These are phyloP conservation scores for Oryza officinalis DNA, from an alignment of 176 grass and related monocot species.

Conservation along the genomic window DNA sequence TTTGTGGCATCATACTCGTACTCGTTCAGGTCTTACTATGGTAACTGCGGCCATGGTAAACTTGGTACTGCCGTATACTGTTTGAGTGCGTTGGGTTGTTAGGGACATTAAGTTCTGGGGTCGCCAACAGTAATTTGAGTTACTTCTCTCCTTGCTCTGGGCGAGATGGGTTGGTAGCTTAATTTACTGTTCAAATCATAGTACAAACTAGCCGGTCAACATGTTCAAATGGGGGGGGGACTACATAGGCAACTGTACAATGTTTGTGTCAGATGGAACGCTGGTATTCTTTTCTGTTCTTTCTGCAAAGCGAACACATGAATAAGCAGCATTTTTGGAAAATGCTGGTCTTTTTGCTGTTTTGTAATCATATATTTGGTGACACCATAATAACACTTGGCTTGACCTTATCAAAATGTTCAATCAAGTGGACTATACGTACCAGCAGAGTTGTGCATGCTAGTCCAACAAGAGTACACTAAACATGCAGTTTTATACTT, in stretches of 20 bases:
- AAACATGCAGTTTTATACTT: background rate
- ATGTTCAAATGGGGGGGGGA: conserved; percentile 7
- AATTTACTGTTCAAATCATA: conserved; percentile 34
- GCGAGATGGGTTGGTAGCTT: conserved; percentile 33
- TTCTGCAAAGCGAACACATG: background rate
- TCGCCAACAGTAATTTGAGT: conserved; percentile 37
- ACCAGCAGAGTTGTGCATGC: background rate
- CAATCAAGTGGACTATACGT: background rate
- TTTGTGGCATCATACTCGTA: conserved; percentile 25
- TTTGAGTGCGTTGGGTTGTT: conserved; percentile 31
- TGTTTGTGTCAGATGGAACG: background rate
- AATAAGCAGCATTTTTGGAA: background rate
- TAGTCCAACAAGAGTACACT: background rate
- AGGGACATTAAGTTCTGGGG: conserved; percentile 36
- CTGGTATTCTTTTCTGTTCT: background rate
- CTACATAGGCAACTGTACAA: background rate
- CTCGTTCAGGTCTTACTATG: conserved; percentile 29
- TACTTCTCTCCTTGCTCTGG: conserved; percentile 5
- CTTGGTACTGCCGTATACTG: conserved; percentile 27
- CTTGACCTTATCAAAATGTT: background rate
- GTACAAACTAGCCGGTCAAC: conserved; percentile 1
- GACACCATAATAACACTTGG: background rate
- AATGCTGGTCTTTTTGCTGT: background rate
- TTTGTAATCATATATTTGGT: background rate
- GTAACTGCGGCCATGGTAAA: conserved; percentile 27